Base-by-base conservation (phyloP, 495 filamentous ascomycete species). In the Neurospora africana region DNA sequence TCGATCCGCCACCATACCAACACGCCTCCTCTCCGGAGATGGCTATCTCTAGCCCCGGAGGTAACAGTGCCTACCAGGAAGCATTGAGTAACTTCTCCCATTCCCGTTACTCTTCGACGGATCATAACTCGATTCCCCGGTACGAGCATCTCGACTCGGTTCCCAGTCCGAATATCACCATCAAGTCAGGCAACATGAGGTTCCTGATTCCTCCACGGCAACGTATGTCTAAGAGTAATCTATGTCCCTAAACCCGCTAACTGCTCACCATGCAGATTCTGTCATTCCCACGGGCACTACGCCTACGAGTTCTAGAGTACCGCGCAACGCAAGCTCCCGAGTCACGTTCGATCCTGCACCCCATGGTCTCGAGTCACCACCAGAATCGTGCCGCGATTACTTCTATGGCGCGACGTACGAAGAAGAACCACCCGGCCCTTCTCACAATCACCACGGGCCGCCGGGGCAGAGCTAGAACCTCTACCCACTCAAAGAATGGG, bases 401-500 rank as follows among this genome's bases (percentile, higher is more conserved):
- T 65, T 65, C 53, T 65, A 65, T 65, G 53, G 53, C 27, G 15
- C 27, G 6, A 65, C 6, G 53, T 65, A 65, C 4, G 53, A 65
- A 27, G 27, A 33, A 65, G 23, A 65, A 17, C 27, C 27, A 3
- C 3, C 53, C 27, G 27, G 27, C 19, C 41, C 68, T 15, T 39
- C 53, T 23, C 36, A 70, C 47, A 2, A 38, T 40, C 19, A 8
- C 68, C 27, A 69, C 69, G 17, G 36, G 9, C 13, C 44, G 7
- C 47, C 70, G 10, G 73, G 43, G 4, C 67, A 70, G 30, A 65
- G 69, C 33, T 69, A 37, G 70, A 68, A 76, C 27, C 69, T 78
- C 15, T 75, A 75, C n/a, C 74, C 74, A 11, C 72, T 72, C 43
- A 69, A 44, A 17, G 75, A 76, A 40, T 71, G 53, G 44, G 47